Evolutionary conservation across 2,329 filamentous ascomycete genomes (phyloP).

Genomic region (Monilinia laxa): DNA sequence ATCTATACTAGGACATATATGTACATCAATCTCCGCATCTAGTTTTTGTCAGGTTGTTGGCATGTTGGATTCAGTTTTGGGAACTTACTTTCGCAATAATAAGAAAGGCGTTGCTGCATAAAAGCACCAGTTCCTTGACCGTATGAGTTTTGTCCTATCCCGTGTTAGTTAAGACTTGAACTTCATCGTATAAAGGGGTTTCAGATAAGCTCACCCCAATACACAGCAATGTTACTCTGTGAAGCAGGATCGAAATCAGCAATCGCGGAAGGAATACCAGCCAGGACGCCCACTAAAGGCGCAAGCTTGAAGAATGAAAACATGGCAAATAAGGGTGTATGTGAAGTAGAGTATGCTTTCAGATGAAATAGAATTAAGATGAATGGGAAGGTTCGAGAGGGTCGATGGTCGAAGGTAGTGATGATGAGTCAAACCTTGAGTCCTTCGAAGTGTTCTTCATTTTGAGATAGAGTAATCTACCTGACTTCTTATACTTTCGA

Average conservation of each 20-base stretch:
- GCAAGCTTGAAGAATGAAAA: constrained; percentile 1
- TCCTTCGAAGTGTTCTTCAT: not conserved
- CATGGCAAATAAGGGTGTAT: not conserved
- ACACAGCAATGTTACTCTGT: constrained; percentile 58
- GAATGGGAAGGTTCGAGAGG: not conserved
- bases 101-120: constrained; percentile 54
- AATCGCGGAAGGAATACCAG: constrained; percentile 39
- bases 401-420: not conserved
- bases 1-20: constrained; percentile 20
- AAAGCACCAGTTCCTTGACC: constrained; percentile 45
- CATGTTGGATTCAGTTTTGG: not conserved
- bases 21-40: constrained; percentile 51
- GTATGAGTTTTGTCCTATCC: constrained; percentile 58
- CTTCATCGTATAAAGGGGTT: not conserved
- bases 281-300: constrained; percentile 38
- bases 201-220: constrained; percentile 55
- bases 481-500: not conserved
- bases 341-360: not conserved
- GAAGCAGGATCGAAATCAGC: constrained; percentile 48
- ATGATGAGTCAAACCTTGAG: not conserved
- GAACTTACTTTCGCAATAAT: constrained; percentile 58
- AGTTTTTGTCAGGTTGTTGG: constrained; percentile 18
- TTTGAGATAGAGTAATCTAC: not conserved
- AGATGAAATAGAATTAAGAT: not conserved
- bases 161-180: constrained; percentile 29